Percentiles rank a stretch among this genome's conserved stretches.
Evolutionary conservation across 257 asterid species (phyloP).

Genomic region (Petrea volubilis): DNA sequence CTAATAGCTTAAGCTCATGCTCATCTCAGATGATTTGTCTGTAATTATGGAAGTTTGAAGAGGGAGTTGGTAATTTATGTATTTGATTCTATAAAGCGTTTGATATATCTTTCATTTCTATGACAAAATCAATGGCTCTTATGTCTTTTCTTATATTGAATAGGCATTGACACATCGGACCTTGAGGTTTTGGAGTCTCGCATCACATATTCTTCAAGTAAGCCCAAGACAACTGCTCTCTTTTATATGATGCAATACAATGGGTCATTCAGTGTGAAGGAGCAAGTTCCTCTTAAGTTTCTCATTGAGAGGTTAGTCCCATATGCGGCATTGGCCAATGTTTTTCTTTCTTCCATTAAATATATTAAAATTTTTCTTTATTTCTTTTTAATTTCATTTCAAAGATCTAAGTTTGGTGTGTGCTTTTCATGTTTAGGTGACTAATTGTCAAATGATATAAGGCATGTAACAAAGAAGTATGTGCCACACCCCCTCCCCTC

Average conservation of each 20-base stretch:
- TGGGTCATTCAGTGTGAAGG: constrained; percentile 24
- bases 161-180: constrained; percentile 54
- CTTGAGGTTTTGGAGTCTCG: constrained; percentile 59
- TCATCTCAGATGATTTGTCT: too few species aligned
- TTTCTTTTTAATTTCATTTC: too few species aligned
- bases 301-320: constrained; percentile 55
- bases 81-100: neutral
- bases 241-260: constrained; percentile 56
- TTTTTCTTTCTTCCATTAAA: neutral
- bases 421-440: too few species aligned
- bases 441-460: neutral
- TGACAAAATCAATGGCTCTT: neutral
- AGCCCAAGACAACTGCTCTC: constrained; percentile 51
- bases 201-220: constrained; percentile 47
- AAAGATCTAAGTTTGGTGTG: too few species aligned
- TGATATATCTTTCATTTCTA: neutral
- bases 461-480: neutral
- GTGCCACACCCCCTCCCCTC: too few species aligned
- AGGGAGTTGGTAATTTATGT: too few species aligned
- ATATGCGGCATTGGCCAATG: neutral
- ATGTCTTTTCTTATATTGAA: constrained; percentile 21
- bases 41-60: too few species aligned
- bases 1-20: too few species aligned
- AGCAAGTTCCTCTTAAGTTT: constrained; percentile 43
- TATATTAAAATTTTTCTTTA: neutral